phyloP scores from a whole-genome alignment of 768 basidiomycete species.

The Stropharia rugosoannulata region DNA sequence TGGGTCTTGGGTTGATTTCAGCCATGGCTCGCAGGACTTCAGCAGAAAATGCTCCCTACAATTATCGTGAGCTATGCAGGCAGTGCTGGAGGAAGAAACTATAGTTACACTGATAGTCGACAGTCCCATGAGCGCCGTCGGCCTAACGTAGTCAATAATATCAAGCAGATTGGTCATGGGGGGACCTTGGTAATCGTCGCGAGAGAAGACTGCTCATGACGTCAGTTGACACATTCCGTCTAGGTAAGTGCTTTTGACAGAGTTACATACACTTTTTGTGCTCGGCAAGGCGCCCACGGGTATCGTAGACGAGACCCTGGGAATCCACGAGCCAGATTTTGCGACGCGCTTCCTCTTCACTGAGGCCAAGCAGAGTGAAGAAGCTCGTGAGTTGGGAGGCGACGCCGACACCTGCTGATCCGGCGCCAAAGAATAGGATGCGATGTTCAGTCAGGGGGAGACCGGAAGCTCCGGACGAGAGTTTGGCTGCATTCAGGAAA shows the following conservation, averaged over 20 bases:
- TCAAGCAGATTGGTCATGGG: slow-evolving; percentile 75
- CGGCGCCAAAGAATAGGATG: slow-evolving; percentile 92
- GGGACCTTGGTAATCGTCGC: slow-evolving; percentile 74
- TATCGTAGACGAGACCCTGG: slow-evolving; percentile 79
- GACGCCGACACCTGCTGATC: slow-evolving; percentile 90
- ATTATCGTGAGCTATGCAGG: slow-evolving; percentile 1
- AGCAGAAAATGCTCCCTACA: slow-evolving; percentile 70
- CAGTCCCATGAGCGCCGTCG: slow-evolving; percentile 86
- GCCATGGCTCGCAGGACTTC: slow-evolving; percentile 77
- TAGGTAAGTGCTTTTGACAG: neutral
- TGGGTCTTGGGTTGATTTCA: slow-evolving; percentile 75
- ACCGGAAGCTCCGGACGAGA: slow-evolving; percentile 72
- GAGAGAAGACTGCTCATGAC: slow-evolving; percentile 64
- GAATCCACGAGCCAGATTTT: slow-evolving; percentile 86
- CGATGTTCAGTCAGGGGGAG: slow-evolving; percentile 68
- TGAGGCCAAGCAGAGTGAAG: slow-evolving; percentile 79
- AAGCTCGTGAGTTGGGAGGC: slow-evolving; percentile 87
- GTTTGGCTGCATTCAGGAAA: slow-evolving; percentile 82
- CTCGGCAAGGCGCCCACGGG: slow-evolving; percentile 70
- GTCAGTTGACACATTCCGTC: slow-evolving; percentile 7
- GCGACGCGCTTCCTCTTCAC: slow-evolving; percentile 71
- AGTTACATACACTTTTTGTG: slow-evolving; percentile 74
- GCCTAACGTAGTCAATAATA: slow-evolving; percentile 78
- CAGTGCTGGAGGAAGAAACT: neutral
- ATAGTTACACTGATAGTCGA: slow-evolving; percentile 69